Conservation (phyloP, 208 protist genomes). For the Leishmania tarentolae region DNA sequence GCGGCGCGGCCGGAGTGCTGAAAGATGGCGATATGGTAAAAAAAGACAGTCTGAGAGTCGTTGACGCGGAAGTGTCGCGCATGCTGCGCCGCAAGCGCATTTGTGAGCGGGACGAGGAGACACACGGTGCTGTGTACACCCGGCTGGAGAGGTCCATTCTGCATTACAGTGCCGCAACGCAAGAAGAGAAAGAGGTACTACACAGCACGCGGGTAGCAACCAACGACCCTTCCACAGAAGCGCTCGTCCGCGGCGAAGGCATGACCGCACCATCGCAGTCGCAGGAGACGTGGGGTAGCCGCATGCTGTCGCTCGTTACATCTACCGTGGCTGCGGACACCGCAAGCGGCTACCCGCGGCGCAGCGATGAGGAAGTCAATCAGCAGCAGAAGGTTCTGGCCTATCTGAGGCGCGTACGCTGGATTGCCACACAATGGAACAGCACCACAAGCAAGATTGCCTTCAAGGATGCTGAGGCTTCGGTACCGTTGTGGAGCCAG, state of each 20-base stretch:
- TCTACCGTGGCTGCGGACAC: slow-evolving; percentile 4
- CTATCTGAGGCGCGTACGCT: slow-evolving; percentile 66
- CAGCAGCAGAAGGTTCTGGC: slow-evolving; percentile 45
- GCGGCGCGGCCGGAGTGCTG: background rate
- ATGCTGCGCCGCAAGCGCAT: slow-evolving; percentile 18
- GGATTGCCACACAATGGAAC: slow-evolving; percentile 55
- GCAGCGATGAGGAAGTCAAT: slow-evolving; percentile 24
- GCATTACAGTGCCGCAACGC: slow-evolving; percentile 20
- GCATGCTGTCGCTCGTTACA: slow-evolving; percentile 30
- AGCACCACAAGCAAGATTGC: slow-evolving; percentile 10
- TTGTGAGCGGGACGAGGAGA: slow-evolving; percentile 13
- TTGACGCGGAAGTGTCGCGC: slow-evolving; percentile 15
- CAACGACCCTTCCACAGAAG: background rate
- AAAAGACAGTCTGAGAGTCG: background rate
- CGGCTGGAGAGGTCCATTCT: slow-evolving; percentile 21
- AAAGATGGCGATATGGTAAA: background rate
- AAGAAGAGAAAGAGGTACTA: slow-evolving; percentile 27
- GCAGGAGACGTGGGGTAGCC: slow-evolving; percentile 23
- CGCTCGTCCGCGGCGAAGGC: background rate
- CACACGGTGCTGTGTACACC: slow-evolving; percentile 26
- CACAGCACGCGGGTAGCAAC: slow-evolving; percentile 7
- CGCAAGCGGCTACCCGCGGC: background rate
- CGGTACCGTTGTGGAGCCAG: slow-evolving; percentile 37
- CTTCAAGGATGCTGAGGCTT: slow-evolving; percentile 16
- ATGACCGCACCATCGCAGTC: background rate